Evolutionary conservation across 352 stramenopile genomes (phyloP).

Genomic region (Phytopythium oedochilum): DNA sequence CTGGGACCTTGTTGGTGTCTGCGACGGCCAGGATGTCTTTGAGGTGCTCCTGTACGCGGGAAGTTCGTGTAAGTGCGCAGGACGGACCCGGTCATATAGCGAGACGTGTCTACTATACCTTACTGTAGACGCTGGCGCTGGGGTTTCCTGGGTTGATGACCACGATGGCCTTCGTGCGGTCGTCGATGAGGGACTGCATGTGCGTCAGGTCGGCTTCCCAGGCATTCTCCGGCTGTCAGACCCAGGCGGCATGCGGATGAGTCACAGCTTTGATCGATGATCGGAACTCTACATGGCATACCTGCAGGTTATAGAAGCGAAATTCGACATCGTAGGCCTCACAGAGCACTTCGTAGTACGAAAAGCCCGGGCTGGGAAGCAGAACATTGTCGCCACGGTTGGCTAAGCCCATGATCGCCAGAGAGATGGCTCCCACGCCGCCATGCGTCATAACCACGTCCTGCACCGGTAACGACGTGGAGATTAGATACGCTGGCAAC

Average conservation of each 20-base stretch:
- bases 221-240: constrained; percentile 52
- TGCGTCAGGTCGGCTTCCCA: constrained; percentile 90
- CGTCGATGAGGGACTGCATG: constrained; percentile 74
- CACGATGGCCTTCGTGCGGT: constrained; percentile 77
- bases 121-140: constrained; percentile 92
- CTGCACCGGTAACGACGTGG: no score
- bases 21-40: constrained; percentile 71
- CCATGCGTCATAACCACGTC: constrained; percentile 87
- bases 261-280: no score
- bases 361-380: constrained; percentile 74
- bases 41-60: constrained; percentile 34
- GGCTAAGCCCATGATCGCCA: constrained; percentile 78
- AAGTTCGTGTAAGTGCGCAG: no score
- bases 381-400: constrained; percentile 68
- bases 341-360: constrained; percentile 40
- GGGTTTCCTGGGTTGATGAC: constrained; percentile 96
- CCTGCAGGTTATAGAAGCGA: constrained; percentile 65
- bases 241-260: no score
- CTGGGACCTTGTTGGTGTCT: constrained; percentile 85
- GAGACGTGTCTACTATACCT: no score
- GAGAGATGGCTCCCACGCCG: constrained; percentile 85
- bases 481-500: no score
- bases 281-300: not conserved
- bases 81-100: no score
- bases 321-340: constrained; percentile 67